Percentiles rank a stretch among this genome's conserved stretches.
Conservation (phyloP, 768 basidiomycete species). For the Boletus rubropictus region DNA sequence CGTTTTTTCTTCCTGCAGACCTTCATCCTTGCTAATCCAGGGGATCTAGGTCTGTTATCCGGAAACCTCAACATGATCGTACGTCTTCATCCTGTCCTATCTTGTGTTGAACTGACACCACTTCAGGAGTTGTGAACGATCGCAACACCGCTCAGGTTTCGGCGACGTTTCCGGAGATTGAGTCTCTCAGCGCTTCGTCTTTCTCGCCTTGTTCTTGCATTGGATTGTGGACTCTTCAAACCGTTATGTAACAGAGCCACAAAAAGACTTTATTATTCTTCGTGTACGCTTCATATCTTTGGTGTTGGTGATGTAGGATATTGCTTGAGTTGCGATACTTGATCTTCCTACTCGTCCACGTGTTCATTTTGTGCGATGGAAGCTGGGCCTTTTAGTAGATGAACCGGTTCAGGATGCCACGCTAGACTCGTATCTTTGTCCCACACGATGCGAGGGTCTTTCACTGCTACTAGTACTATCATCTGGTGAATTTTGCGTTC, state of each 20-base stretch:
- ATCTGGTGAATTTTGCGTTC: not conserved
- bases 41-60: slow-evolving; percentile 50
- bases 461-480: no score
- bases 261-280: not conserved
- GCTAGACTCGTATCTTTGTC: not conserved
- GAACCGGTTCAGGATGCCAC: not conserved
- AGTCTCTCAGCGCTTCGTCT: slow-evolving; percentile 6
- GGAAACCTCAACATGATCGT: slow-evolving; percentile 74
- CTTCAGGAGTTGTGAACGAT: slow-evolving; percentile 29
- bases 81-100: slow-evolving; percentile 19
- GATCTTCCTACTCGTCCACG: not conserved
- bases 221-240: slow-evolving; percentile 16
- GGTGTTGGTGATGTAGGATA: slow-evolving; percentile 6
- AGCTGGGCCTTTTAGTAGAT: not conserved
- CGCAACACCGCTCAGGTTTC: not conserved
- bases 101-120: not conserved
- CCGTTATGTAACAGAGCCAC: slow-evolving; percentile 11
- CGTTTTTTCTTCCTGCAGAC: not conserved
- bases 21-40: slow-evolving; percentile 11
- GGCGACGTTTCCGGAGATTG: slow-evolving; percentile 2
- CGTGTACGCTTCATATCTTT: not conserved
- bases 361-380: not conserved
- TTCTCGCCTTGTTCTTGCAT: slow-evolving; percentile 14
- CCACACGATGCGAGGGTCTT: no score
- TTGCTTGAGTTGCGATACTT: not conserved